phyloP scores from a whole-genome alignment of 257 asterid genomes.

The Pogostemon cablin region DNA sequence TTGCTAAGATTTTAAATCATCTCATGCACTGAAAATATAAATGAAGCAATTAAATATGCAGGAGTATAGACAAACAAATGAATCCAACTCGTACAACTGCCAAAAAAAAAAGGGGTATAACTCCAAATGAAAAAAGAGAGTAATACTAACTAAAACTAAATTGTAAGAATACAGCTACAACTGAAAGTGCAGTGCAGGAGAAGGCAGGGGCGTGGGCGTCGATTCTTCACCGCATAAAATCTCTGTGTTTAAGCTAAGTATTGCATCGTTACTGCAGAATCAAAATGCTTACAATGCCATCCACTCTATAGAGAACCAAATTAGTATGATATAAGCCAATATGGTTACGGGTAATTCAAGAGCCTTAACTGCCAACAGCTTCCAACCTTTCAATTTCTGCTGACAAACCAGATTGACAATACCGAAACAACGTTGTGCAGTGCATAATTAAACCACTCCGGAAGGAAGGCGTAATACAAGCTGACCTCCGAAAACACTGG shows the following conservation, averaged over 20 bases:
- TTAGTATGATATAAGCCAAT: slow-evolving; percentile 24
- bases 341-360: slow-evolving; percentile 21
- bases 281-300: slow-evolving; percentile 32
- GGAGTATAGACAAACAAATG: neutral
- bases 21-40: neutral
- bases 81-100: slow-evolving; percentile 19
- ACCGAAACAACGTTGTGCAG: neutral
- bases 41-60: neutral
- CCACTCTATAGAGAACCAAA: slow-evolving; percentile 37
- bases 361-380: slow-evolving; percentile 32
- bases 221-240: slow-evolving; percentile 17
- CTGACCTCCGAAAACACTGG: slow-evolving; percentile 82
- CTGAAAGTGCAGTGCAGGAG: slow-evolving; percentile 3
- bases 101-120: neutral
- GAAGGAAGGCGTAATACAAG: slow-evolving; percentile 80
- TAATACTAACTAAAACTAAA: slow-evolving; percentile 6
- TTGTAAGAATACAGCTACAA: slow-evolving; percentile 22
- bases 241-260: slow-evolving; percentile 30
- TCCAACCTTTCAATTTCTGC: slow-evolving; percentile 25
- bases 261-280: slow-evolving; percentile 15
- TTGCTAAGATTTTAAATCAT: neutral
- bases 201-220: neutral
- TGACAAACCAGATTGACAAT: slow-evolving; percentile 14
- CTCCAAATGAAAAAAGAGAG: slow-evolving; percentile 6
- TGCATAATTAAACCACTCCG: slow-evolving; percentile 57